These are phyloP conservation scores for Beauveria brongniartii DNA, from an alignment of 2,329 filamentous ascomycete genomes.

Conservation along the genomic window DNA sequence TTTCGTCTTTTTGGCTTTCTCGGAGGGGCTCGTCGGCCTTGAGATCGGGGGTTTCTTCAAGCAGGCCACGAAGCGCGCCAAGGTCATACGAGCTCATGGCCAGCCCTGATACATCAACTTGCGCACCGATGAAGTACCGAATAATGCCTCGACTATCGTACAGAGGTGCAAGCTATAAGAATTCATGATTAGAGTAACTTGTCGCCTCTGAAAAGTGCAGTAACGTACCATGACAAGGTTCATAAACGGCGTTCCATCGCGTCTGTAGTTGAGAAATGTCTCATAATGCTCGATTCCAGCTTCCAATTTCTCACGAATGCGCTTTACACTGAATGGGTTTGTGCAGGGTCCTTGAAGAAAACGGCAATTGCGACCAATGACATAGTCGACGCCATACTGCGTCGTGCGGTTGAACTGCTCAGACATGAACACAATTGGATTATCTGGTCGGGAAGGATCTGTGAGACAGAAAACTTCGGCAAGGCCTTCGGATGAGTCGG, in stretches of 20 bases:
- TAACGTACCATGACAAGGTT: conserved; percentile 45
- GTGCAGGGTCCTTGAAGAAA: conserved; percentile 72
- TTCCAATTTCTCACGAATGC: conserved; percentile 53
- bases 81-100: conserved; percentile 57
- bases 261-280: conserved; percentile 67
- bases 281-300: conserved; percentile 64
- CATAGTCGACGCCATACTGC: conserved; percentile 58
- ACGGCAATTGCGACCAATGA: conserved; percentile 68
- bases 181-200: conserved; percentile 46
- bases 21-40: not conserved
- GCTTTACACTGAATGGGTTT: conserved; percentile 50
- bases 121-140: conserved; percentile 59
- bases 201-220: conserved; percentile 7
- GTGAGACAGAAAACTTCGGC: conserved; percentile 71
- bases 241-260: conserved; percentile 71
- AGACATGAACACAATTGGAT: conserved; percentile 68
- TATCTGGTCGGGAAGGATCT: conserved; percentile 62
- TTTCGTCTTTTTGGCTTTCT: conserved; percentile 45
- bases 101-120: conserved; percentile 59
- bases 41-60: conserved; percentile 11
- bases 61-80: conserved; percentile 46
- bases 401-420: conserved; percentile 68
- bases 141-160: conserved; percentile 56
- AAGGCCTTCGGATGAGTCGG: conserved; percentile 61
- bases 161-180: conserved; percentile 41